Base-by-base conservation (phyloP, 2,329 filamentous ascomycete species). In the Penicillium decumbens region DNA sequence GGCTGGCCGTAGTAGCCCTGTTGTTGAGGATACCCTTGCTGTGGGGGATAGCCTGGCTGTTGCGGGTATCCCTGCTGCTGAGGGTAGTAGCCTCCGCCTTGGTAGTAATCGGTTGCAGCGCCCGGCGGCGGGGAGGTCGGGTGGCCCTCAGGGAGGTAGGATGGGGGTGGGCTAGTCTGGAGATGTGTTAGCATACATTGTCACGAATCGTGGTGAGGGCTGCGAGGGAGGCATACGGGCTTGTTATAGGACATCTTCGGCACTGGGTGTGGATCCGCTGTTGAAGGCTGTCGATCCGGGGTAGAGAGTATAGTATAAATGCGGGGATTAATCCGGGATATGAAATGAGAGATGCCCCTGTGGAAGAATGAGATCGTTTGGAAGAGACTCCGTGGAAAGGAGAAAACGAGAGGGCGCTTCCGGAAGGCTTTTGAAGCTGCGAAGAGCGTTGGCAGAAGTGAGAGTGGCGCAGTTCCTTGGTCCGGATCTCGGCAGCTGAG, bases 81-180 rank as follows among this genome's bases (percentile, higher is more conserved):
- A 30, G 55, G 59, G 32, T 54, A 57, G 50, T 69, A 69, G 49
- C 55, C 52, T 50, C 32, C 32, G 20, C 55, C 56, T 54, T 61
- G 58, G 55, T 71, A 70, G 56, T 69, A 71, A 29, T 68, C 61
- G n/a, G 63, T 53, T 4, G 62, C 54, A 18, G 62, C 54, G 52
- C 66, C 67, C 24, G 58, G 60, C 1, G 65, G 59, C 37, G 62
- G 58, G 15, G 63, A 57, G 43, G 57, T 53, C 4, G 52, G 56
- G 15, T 60, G 53, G 51, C 65, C 65, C 15, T 60, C 63, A n/a
- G 60, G 59, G 46, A 69, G 69, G 61, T 63, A n/a, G 60, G 59
- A 46, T 70, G 69, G 64, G n/a, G 69, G 69, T 13, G 69, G 69
- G 32, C 62, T 63, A 46, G 61, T 63, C 65, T 70, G 25, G 9